These are phyloP conservation scores for Hypholoma fasciculare DNA, from an alignment of 768 basidiomycete species.

Conservation along the genomic window DNA sequence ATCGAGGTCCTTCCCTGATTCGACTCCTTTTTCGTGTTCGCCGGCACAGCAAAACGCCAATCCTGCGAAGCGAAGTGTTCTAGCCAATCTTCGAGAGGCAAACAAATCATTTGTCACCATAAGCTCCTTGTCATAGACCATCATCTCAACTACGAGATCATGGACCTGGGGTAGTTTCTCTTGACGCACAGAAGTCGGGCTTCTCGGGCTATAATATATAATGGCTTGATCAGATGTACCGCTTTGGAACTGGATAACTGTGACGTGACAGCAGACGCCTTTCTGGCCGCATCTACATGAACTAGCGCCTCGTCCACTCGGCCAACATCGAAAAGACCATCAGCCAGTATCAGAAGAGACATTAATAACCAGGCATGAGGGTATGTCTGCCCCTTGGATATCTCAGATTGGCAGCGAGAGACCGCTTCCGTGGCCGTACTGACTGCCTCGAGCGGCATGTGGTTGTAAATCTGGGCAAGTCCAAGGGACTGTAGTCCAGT, in stretches of 20 bases:
- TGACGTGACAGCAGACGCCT: neutral
- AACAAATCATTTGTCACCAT: neutral
- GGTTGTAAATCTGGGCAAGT: neutral
- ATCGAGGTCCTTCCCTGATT: neutral
- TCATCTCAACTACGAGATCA: neutral
- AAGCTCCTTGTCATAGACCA: neutral
- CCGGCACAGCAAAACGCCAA: neutral
- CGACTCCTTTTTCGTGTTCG: neutral
- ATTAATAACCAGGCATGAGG: neutral
- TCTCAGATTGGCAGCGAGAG: neutral
- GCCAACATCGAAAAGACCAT: neutral
- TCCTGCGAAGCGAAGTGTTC: neutral
- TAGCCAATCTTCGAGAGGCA: neutral
- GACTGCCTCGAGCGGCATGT: neutral
- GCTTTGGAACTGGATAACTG: neutral
- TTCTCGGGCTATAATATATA: neutral
- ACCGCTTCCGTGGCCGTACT: neutral
- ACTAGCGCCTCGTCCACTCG: neutral
- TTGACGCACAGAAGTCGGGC: neutral
- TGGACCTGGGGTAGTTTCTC: neutral
- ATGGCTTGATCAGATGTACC: neutral
- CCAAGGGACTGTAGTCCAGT: neutral
- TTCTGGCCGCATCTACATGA: neutral
- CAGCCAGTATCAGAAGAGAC: neutral
- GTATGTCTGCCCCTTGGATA: neutral